These are phyloP conservation scores for Trichoderma erinaceum DNA, from an alignment of 495 filamentous ascomycete species.

Conservation along the genomic window DNA sequence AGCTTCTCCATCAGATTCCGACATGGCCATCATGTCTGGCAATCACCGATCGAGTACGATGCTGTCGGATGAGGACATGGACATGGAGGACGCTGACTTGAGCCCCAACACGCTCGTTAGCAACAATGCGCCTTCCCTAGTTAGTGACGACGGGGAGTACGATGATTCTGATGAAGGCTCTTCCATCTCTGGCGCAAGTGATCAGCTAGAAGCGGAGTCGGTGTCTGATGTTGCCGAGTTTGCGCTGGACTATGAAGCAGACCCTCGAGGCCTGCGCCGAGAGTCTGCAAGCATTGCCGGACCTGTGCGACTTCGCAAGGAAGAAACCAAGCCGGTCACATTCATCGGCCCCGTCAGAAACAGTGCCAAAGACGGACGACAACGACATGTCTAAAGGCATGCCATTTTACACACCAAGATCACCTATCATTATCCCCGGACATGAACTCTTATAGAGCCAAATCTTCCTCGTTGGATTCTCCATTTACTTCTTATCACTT, in stretches of 20 bases:
- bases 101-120: slow-evolving; percentile 75
- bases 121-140: slow-evolving; percentile 75
- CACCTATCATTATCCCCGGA: background rate
- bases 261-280: slow-evolving; percentile 30
- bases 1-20: slow-evolving; percentile 3
- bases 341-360: slow-evolving; percentile 38
- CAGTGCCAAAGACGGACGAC: slow-evolving; percentile 29
- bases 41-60: slow-evolving; percentile 24
- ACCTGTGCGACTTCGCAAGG: slow-evolving; percentile 37
- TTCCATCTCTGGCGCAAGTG: slow-evolving; percentile 37
- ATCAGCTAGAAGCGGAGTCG: slow-evolving; percentile 35
- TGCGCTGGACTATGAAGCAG: slow-evolving; percentile 39
- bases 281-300: slow-evolving; percentile 23
- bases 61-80: slow-evolving; percentile 34
- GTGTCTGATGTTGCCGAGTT: slow-evolving; percentile 47
- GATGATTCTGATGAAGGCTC: slow-evolving; percentile 50
- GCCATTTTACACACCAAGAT: background rate
- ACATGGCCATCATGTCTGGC: slow-evolving; percentile 1
- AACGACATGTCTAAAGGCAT: slow-evolving; percentile 16
- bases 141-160: slow-evolving; percentile 81
- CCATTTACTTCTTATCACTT: slow-evolving; percentile 2
- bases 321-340: slow-evolving; percentile 40
- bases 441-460: background rate
- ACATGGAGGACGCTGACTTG: slow-evolving; percentile 52
- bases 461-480: background rate